Percentiles rank a stretch among this genome's conserved stretches.
These are phyloP conservation scores for Collybia mongolica DNA, from an alignment of 768 basidiomycete species.

Conservation along the genomic window DNA sequence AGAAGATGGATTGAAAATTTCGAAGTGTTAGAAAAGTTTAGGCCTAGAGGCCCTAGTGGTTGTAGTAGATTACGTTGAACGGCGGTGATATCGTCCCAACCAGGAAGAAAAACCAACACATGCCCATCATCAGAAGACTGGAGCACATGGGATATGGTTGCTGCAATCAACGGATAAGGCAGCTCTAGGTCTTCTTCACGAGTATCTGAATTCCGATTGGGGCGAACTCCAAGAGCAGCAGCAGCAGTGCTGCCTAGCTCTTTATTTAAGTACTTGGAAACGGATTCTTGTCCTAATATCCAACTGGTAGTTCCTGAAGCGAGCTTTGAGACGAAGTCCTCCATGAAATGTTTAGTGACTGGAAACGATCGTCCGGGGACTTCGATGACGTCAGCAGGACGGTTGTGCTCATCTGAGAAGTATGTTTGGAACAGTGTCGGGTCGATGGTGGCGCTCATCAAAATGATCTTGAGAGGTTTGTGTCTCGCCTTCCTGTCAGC, in stretches of 20 bases:
- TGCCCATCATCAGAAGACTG: constrained; percentile 76
- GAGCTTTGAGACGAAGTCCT: constrained; percentile 66
- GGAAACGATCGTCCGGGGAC: constrained; percentile 93
- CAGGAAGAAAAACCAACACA: constrained; percentile 89
- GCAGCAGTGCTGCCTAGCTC: constrained; percentile 49
- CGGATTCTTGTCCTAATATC: constrained; percentile 71
- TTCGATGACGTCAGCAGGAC: constrained; percentile 69
- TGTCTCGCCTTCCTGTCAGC: constrained; percentile 68
- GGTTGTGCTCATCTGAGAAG: constrained; percentile 64
- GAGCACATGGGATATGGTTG: constrained; percentile 78
- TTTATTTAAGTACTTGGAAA: constrained; percentile 67
- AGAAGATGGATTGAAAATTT: constrained; percentile 75
- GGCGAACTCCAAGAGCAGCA: constrained; percentile 23
- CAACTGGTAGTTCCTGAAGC: constrained; percentile 43
- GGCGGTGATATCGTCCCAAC: constrained; percentile 85
- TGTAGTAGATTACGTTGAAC: constrained; percentile 65
- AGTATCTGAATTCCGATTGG: constrained; percentile 13
- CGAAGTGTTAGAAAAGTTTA: constrained; percentile 58
- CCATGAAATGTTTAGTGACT: constrained; percentile 78
- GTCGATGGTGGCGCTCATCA: constrained; percentile 97
- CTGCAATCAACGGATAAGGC: constrained; percentile 78
- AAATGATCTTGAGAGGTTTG: constrained; percentile 78
- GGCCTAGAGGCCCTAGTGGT: constrained; percentile 45
- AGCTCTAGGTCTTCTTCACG: constrained; percentile 66
- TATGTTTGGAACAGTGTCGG: constrained; percentile 87